These are phyloP conservation scores for Salvia miltiorrhiza DNA, from an alignment of 257 asterid genomes.

Conservation along the genomic window DNA sequence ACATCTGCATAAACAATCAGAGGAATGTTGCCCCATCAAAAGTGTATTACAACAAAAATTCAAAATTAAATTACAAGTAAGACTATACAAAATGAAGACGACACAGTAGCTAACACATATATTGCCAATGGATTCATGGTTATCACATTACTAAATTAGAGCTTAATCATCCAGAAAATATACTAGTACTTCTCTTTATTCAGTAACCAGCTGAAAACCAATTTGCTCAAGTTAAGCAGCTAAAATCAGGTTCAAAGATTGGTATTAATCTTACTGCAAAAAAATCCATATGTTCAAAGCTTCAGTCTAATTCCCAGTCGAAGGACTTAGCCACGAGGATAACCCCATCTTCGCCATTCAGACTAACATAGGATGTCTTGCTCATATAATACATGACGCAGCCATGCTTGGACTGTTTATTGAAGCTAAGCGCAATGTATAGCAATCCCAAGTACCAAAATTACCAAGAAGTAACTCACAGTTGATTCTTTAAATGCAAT, in stretches of 20 bases:
- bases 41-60: neutral
- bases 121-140: neutral
- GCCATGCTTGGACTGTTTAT: neutral
- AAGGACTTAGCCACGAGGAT: neutral
- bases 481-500: neutral
- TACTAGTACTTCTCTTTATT: neutral
- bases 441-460: neutral
- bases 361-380: neutral
- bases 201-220: neutral
- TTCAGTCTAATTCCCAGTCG: neutral
- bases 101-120: neutral
- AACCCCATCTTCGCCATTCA: neutral
- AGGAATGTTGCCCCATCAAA: slow-evolving; percentile 6
- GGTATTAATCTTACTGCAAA: neutral
- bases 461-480: neutral
- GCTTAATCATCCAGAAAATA: neutral
- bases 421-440: slow-evolving; percentile 1
- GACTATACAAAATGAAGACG: neutral
- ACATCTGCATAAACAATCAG: slow-evolving; percentile 56
- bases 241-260: neutral
- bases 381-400: neutral
- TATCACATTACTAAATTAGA: neutral
- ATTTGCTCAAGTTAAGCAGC: neutral
- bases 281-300: neutral
- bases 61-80: neutral